Conservation (phyloP, 345 rosid genomes). For the Heritiera fomes region DNA sequence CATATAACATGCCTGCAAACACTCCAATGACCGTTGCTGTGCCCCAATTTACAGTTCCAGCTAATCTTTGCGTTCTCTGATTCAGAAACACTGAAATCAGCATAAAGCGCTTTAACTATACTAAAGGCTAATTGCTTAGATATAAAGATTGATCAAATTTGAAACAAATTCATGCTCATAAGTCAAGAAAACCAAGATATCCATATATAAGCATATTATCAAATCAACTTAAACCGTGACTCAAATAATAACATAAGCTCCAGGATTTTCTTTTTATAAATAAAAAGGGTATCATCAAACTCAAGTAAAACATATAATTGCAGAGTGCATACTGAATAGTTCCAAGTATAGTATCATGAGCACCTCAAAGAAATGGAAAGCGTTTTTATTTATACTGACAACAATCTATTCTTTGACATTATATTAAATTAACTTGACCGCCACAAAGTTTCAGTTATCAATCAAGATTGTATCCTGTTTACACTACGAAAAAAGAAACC, state of each 20-base stretch:
- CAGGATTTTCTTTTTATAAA: not conserved
- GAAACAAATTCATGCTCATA: not conserved
- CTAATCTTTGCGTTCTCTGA: slow-evolving; percentile 53
- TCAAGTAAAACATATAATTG: not conserved
- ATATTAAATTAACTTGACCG: not conserved
- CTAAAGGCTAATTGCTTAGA: not conserved
- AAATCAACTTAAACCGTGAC: not conserved
- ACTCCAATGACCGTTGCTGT: slow-evolving; percentile 82
- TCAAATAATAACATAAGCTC: not conserved
- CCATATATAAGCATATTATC: not conserved
- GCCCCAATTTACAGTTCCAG: slow-evolving; percentile 88
- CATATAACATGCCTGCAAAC: slow-evolving; percentile 90
- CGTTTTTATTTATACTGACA: too few relatives aligned
- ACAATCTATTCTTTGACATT: not conserved
- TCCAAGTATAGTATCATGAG: not conserved
- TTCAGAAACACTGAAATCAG: slow-evolving; percentile 22
- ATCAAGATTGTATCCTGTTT: not conserved
- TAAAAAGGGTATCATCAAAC: not conserved
- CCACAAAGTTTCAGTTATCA: not conserved
- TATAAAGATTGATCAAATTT: not conserved
- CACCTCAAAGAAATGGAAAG: not conserved
- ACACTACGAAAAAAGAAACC: not conserved
- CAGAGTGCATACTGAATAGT: not conserved
- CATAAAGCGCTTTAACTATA: not conserved
- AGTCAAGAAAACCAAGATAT: not conserved